A percentile compares a stretch with the other conserved stretches of the same genome.
These are phyloP conservation scores for Hyaloraphidium curvatum DNA, from an alignment of 192 early-diverging fungal species.

Conservation along the genomic window DNA sequence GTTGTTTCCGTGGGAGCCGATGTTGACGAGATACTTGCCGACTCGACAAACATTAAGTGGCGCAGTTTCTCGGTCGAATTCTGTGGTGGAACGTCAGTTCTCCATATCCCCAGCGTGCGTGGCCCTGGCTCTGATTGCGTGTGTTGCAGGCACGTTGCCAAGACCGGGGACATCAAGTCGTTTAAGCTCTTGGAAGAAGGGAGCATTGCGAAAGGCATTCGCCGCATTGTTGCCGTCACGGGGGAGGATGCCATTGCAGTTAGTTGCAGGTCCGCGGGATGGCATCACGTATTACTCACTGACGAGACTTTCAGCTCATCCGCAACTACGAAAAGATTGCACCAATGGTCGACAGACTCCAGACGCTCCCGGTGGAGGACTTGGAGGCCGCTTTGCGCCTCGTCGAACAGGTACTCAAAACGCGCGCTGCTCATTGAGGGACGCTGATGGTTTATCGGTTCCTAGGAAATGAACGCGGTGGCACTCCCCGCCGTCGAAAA, in stretches of 20 bases:
- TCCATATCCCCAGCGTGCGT: neutral
- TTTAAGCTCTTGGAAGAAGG: conserved; percentile 75
- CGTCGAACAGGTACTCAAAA: conserved; percentile 25
- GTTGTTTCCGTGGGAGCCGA: conserved; percentile 84
- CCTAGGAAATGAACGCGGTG: conserved; percentile 53
- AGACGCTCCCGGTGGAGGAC: conserved; percentile 28
- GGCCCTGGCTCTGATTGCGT: neutral
- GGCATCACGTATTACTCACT: neutral
- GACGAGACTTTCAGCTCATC: conserved; percentile 21
- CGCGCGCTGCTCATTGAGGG: neutral
- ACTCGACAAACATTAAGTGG: conserved; percentile 68
- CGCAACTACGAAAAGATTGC: conserved; percentile 48
- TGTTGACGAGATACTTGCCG: conserved; percentile 63
- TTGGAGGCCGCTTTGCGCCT: conserved; percentile 66
- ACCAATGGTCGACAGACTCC: conserved; percentile 36
- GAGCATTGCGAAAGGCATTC: conserved; percentile 88
- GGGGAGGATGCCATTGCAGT: conserved; percentile 64
- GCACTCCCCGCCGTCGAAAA: conserved; percentile 63
- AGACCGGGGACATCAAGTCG: conserved; percentile 74
- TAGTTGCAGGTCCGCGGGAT: neutral
- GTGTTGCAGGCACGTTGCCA: conserved; percentile 45
- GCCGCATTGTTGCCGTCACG: conserved; percentile 84
- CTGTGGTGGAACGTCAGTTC: conserved; percentile 78
- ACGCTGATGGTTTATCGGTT: neutral
- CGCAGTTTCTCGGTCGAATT: conserved; percentile 73